These are phyloP conservation scores for Fusarium hostae DNA, from an alignment of 2,329 filamentous ascomycete genomes.

Conservation along the genomic window DNA sequence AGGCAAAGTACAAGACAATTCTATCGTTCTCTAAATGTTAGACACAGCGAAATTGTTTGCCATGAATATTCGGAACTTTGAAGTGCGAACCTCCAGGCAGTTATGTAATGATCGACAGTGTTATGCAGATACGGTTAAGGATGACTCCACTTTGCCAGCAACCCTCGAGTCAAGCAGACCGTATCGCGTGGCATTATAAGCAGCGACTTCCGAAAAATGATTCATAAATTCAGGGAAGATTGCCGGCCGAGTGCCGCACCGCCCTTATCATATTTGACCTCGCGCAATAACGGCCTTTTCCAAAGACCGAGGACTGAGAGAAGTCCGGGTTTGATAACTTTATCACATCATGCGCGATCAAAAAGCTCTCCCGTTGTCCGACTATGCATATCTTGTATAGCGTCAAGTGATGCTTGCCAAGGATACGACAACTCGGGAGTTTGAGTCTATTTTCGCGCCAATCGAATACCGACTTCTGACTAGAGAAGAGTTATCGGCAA, in stretches of 20 bases:
- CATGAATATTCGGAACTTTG: not conserved
- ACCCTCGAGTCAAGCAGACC: not conserved
- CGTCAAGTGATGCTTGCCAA: not conserved
- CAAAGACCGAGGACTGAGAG: not conserved
- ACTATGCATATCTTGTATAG: not conserved
- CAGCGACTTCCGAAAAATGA: conserved; percentile 11
- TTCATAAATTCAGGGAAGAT: not conserved
- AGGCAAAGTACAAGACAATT: accelerated
- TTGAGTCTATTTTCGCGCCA: not conserved
- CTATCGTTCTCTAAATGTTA: no score
- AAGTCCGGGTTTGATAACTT: not conserved
- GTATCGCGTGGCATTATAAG: not conserved
- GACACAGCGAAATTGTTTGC: not conserved
- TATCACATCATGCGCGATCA: not conserved
- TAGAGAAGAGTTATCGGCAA: not conserved
- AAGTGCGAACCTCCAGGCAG: not conserved
- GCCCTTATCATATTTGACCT: not conserved
- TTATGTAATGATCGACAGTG: conserved; percentile 15
- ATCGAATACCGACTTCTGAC: not conserved
- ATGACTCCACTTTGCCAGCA: conserved; percentile 1
- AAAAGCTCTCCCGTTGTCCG: not conserved
- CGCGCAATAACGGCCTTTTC: not conserved
- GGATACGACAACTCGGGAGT: not conserved
- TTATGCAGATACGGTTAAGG: not conserved
- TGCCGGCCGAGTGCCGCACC: conserved; percentile 26